Evolutionary conservation across 164 flowering plant species (phyloP), one percentile per base, ranked within the genome.

Genomic region (Aristolochia contorta): DNA sequence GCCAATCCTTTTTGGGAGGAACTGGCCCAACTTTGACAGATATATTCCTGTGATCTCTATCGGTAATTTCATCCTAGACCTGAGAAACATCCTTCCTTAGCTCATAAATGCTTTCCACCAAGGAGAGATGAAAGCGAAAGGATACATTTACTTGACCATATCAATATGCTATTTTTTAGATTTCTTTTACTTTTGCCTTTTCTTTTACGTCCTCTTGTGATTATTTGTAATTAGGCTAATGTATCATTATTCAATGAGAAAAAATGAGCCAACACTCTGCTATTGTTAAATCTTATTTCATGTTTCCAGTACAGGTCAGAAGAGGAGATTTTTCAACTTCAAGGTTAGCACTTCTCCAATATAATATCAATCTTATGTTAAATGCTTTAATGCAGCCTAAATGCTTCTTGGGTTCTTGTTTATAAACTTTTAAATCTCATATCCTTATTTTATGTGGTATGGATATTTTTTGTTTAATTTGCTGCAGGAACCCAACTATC

Each of bases 281-380:
- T 63, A 55, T 62, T 78, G 74, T 72, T 80, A 64, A 64, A 61
- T 67, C 54, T 60, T 64, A 56, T 53, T 77, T 80, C 72, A 64
- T 79, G 72, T 62, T 70, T 82, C 69, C 97, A 86, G 94, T 72
- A 77, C 92, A 90, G 99, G 97, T 90, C 97, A 76, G 96, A 87
- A 70, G 89, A 86, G 86, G 99, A 90, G 83, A 92, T 93, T 41
- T 69, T 75, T 74, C 91, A 90, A 77, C 66, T 90, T 67, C 84
- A 84, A 84, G 97, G 97, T 93, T 46, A 57, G 81, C 4, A 9
- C 27, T 21, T 64, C 12, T 6, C 15, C 37, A 14, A 32, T 12
- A 21, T 5, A 15, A 43, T 30, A 16, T 56, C 6, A 6, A 24
- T 30, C 22, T 8, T 24, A 13, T 10, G 43, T 24, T 45, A 25